Evolutionary conservation across 2,329 filamentous ascomycete genomes (phyloP).

Genomic region (Tolypocladium amazonense): DNA sequence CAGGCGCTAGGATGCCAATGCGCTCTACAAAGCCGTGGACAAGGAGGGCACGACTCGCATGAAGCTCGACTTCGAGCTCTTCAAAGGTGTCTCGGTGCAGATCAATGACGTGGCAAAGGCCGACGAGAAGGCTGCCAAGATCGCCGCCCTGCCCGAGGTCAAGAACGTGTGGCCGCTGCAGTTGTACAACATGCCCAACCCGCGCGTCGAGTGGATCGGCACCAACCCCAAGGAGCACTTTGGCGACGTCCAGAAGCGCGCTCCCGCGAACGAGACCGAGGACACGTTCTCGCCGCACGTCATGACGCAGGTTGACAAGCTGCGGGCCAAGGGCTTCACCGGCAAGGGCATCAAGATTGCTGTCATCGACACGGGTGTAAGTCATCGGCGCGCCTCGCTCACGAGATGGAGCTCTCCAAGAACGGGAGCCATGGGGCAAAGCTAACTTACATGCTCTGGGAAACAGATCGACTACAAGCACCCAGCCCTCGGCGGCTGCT

Average conservation of each 20-base stretch:
- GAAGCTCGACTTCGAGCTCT: constrained; percentile 38
- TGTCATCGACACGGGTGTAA: constrained; percentile 43
- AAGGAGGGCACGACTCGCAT: constrained; percentile 32
- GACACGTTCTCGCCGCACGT: constrained; percentile 39
- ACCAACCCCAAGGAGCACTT: constrained; percentile 14
- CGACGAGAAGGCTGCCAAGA: constrained; percentile 27
- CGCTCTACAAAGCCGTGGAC: constrained; percentile 7
- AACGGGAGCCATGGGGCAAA: neutral
- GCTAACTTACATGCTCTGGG: neutral
- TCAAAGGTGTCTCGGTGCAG: constrained; percentile 44
- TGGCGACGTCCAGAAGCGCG: constrained; percentile 5
- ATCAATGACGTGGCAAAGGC: constrained; percentile 35
- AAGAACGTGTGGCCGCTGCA: constrained; percentile 39
- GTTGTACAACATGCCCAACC: constrained; percentile 32
- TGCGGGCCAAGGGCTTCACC: constrained; percentile 34
- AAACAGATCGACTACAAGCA: constrained; percentile 49
- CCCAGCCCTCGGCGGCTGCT: constrained; percentile 53
- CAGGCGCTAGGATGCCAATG: constrained; percentile 8
- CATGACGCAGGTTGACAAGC: constrained; percentile 46
- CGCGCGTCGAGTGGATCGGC: constrained; percentile 34
- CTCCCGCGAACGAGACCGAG: constrained; percentile 7
- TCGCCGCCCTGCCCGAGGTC: constrained; percentile 31
- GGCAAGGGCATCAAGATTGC: constrained; percentile 43
- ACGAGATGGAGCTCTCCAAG: neutral
- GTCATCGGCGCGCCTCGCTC: constrained; percentile 9